Conservation (phyloP, 768 basidiomycete species). For the Mycena galopus region DNA sequence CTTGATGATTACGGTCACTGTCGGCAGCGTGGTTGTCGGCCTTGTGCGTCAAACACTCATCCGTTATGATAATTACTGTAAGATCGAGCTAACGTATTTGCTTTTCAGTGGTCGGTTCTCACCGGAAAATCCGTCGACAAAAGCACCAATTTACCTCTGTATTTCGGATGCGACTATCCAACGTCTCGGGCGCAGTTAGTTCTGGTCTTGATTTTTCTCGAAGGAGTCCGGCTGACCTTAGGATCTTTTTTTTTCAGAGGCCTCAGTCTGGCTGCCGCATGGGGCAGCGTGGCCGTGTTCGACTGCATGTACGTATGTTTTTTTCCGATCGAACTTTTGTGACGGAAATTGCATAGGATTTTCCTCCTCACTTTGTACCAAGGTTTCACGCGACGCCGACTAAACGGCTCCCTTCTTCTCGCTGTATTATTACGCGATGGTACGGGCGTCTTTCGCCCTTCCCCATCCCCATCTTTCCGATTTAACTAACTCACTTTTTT, state of each 20-base stretch:
- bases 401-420: neutral
- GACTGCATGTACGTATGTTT: constrained; percentile 16
- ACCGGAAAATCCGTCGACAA: neutral
- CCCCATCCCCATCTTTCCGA: too few species aligned
- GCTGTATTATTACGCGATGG: constrained; percentile 32
- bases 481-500: neutral
- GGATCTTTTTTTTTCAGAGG: neutral
- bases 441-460: neutral
- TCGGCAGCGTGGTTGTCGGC: constrained; percentile 10
- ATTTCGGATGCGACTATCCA: constrained; percentile 24
- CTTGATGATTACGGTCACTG: constrained; percentile 11
- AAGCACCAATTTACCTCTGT: neutral
- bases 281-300: constrained; percentile 26
- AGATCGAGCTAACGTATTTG: neutral
- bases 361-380: constrained; percentile 32
- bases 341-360: constrained; percentile 8
- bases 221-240: neutral
- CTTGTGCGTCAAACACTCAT: neutral
- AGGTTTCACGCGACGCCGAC: constrained; percentile 2
- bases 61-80: too few species aligned
- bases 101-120: constrained; percentile 32
- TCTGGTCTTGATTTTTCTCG: neutral
- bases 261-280: constrained; percentile 21
- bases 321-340: neutral
- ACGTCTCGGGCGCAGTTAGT: constrained; percentile 23